These are phyloP conservation scores for Agaricus blazei DNA, from an alignment of 768 basidiomycete genomes.

Conservation along the genomic window DNA sequence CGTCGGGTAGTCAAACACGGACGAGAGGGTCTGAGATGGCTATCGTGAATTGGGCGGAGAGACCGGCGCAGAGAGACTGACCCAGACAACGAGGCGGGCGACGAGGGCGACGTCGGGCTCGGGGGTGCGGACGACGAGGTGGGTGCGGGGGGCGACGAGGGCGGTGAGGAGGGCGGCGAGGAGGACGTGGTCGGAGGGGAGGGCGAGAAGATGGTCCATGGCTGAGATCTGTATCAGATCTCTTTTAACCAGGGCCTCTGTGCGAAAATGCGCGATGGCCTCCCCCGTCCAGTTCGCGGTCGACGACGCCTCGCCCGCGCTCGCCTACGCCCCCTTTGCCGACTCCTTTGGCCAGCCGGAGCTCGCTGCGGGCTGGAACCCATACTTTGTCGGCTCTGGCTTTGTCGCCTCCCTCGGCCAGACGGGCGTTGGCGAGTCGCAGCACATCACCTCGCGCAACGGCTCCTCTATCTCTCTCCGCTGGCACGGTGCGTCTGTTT, in stretches of 20 bases:
- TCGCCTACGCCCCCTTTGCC: conserved; percentile 55
- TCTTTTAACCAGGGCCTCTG: not conserved
- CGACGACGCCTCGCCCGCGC: conserved; percentile 62
- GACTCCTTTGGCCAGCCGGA: conserved; percentile 50
- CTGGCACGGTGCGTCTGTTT: conserved; percentile 53
- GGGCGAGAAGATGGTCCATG: conserved; percentile 20
- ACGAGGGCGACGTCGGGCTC: conserved; percentile 63
- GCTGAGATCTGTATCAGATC: too few relatives aligned
- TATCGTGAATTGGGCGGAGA: not conserved
- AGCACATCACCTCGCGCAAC: conserved; percentile 57
- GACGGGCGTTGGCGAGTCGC: conserved; percentile 49
- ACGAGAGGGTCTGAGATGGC: conserved; percentile 45
- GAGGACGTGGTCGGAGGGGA: conserved; percentile 53
- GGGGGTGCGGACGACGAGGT: conserved; percentile 59
- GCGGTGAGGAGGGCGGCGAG: conserved; percentile 64
- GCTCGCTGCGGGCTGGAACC: conserved; percentile 61
- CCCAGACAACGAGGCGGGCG: conserved; percentile 52
- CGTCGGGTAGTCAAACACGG: conserved; percentile 53
- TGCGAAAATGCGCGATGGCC: conserved; percentile 20
- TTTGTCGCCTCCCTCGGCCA: conserved; percentile 36
- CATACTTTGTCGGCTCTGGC: conserved; percentile 50
- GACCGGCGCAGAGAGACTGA: conserved; percentile 27
- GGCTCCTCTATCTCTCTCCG: conserved; percentile 50
- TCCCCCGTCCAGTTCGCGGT: conserved; percentile 37
- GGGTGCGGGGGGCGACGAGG: conserved; percentile 55